Base-by-base conservation (phyloP, 75 land plant genomes). In the Ceratopteris richardii region DNA sequence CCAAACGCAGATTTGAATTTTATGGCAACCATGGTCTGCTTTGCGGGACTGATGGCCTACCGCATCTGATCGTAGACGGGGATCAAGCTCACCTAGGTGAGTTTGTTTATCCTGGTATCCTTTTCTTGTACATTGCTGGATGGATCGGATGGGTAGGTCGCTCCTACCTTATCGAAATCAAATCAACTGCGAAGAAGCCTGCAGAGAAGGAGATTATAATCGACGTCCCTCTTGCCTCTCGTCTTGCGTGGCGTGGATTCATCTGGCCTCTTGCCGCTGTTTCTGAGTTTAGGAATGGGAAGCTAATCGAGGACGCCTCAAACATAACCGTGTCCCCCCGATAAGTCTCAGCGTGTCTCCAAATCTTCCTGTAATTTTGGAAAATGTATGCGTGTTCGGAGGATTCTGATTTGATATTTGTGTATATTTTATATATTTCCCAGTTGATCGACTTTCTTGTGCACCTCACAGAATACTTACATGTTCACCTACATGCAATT, bases 131-230 rank as follows among this genome's bases (percentile, higher is more conserved):
- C 81, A 84, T 90, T 26, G 88, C 96, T 10, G 96, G 96, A 0
- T 90, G 93, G 96, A 90, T 90, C 29, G 96, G 96, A 29, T 90
- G 96, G 96, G 88, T 90, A 3, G 96, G 96, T 0, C 31, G 96
- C 24, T 81, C 82, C 65, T 90, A 90, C 73, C 58, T 90, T 61
- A 90, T 90, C 48, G 88, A 77, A 4, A 68, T 90, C 20, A 56
- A 78, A 16, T n/a, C n/a, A n/a, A 63, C 37, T 16, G 28, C 0
- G 0, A 77, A 79, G 77, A 90, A 90, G 69, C 96, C 96, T 0
- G 77, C 96, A 7, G 60, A 69, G 84, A 87, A 87, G 77, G 96
- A 90, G 81, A 90, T 90, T 66, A 87, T 90, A 68, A 83, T 90
- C 48, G 96, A 90, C 31, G 96, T 90, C 9, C 96, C 96, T 9